Evolutionary conservation across 768 basidiomycete genomes (phyloP).

Genomic region (Kwoniella sp.): DNA sequence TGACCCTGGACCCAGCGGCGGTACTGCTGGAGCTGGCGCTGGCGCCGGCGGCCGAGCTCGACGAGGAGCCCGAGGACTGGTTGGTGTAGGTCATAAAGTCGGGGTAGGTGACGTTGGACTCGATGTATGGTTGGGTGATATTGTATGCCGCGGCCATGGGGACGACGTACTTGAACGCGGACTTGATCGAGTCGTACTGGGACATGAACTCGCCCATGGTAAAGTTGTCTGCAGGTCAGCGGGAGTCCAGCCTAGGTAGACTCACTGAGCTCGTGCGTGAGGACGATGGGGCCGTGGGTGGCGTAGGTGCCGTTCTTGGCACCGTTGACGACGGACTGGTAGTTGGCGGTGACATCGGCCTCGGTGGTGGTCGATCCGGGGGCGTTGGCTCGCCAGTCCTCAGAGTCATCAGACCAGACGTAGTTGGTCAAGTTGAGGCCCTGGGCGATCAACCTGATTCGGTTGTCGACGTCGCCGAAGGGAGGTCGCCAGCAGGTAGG

Average conservation of each 20-base stretch:
- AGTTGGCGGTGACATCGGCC: slow-evolving; percentile 41
- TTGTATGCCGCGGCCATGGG: slow-evolving; percentile 45
- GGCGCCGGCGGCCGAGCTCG: not conserved
- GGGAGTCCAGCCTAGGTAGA: not conserved
- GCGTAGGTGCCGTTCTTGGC: slow-evolving; percentile 39
- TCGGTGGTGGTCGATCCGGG: slow-evolving; percentile 25
- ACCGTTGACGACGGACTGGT: slow-evolving; percentile 36
- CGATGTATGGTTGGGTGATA: slow-evolving; percentile 47
- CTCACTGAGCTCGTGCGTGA: slow-evolving; percentile 48
- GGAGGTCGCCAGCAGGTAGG: slow-evolving; percentile 43
- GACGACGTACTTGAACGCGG: slow-evolving; percentile 39
- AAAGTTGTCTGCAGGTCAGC: slow-evolving; percentile 34
- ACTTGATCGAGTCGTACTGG: slow-evolving; percentile 34
- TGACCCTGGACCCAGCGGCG: not conserved
- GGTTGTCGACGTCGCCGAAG: slow-evolving; percentile 49
- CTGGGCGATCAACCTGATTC: slow-evolving; percentile 44
- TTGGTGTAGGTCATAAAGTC: slow-evolving; percentile 28
- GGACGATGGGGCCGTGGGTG: slow-evolving; percentile 43
- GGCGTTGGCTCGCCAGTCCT: slow-evolving; percentile 44
- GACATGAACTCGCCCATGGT: slow-evolving; percentile 46
- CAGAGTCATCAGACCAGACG: slow-evolving; percentile 44
- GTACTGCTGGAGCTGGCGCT: not conserved
- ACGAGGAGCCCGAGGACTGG: slow-evolving; percentile 1
- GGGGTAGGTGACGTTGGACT: slow-evolving; percentile 38
- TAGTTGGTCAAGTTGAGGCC: slow-evolving; percentile 40